These are phyloP conservation scores for Geranomyces michiganensis DNA, from an alignment of 192 early-diverging fungal genomes.

Conservation along the genomic window DNA sequence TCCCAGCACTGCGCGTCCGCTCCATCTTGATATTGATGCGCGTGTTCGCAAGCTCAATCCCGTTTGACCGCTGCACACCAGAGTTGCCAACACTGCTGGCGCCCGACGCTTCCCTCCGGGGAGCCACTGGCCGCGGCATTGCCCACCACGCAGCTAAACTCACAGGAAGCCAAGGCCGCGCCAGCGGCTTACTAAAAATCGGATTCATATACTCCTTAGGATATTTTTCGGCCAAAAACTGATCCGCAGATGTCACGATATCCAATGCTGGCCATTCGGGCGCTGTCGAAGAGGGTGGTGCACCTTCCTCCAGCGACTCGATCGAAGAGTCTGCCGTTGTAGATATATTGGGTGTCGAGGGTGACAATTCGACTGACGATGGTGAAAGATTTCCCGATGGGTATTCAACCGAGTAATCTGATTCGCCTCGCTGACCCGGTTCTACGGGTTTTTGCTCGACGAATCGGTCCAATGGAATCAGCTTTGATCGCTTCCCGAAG, in stretches of 20 bases:
- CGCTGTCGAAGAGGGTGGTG: neutral
- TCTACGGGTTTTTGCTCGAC: neutral
- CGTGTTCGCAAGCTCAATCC: neutral
- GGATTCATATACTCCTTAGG: slow-evolving; percentile 46
- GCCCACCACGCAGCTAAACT: slow-evolving; percentile 35
- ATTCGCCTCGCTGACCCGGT: neutral
- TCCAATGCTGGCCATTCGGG: slow-evolving; percentile 21
- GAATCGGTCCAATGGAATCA: slow-evolving; percentile 39
- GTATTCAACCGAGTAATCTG: neutral
- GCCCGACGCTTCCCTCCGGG: neutral
- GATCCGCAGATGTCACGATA: slow-evolving; percentile 42
- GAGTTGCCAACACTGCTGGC: neutral
- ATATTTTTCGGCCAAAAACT: slow-evolving; percentile 36
- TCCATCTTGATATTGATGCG: neutral
- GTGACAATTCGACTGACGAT: neutral
- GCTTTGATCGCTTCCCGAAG: slow-evolving; percentile 40
- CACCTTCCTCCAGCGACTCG: neutral
- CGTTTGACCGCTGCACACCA: neutral
- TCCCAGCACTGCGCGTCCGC: neutral
- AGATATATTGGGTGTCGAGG: neutral
- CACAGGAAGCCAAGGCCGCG: slow-evolving; percentile 46
- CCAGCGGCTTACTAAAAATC: slow-evolving; percentile 39
- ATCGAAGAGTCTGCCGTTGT: neutral
- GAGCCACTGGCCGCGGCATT: neutral
- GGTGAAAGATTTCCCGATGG: neutral